A percentile compares a stretch with the other conserved stretches of the same genome.
phyloP scores from a whole-genome alignment of 139 green algal species.

The Coccomyxa sp. region DNA sequence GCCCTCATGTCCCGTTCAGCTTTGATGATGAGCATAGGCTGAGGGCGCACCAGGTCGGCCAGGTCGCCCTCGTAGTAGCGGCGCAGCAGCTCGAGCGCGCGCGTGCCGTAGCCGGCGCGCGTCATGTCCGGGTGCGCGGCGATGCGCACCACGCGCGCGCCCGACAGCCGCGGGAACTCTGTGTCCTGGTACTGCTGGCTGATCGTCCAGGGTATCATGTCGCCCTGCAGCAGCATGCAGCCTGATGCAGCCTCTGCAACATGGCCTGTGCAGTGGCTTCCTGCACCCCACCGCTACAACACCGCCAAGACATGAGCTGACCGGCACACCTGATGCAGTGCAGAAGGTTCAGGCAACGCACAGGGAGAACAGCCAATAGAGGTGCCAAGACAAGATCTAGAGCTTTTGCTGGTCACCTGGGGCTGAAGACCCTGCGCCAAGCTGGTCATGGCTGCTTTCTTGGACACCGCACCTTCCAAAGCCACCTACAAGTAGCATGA shows the following conservation, averaged over 20 bases:
- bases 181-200: slow-evolving; percentile 94
- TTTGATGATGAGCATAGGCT: not conserved
- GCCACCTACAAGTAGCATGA: slow-evolving; percentile 82
- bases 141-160: slow-evolving; percentile 92
- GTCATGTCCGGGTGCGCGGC: slow-evolving; percentile 89
- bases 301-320: too few species aligned
- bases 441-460: slow-evolving; percentile 50
- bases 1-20: too few species aligned
- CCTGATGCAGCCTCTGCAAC: not conserved
- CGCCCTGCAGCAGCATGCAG: slow-evolving; percentile 50
- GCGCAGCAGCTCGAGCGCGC: slow-evolving; percentile 59
- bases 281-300: too few species aligned
- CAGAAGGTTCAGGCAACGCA: too few species aligned
- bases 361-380: too few species aligned
- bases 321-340: too few species aligned
- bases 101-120: slow-evolving; percentile 82
- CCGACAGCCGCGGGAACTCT: slow-evolving; percentile 87
- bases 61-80: slow-evolving; percentile 70
- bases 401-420: slow-evolving; percentile 39
- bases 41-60: slow-evolving; percentile 23
- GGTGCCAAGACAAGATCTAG: too few species aligned
- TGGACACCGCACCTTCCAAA: slow-evolving; percentile 88
- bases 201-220: slow-evolving; percentile 98
- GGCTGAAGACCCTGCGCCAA: slow-evolving; percentile 82
- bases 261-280: too few species aligned